A percentile compares a stretch with the other conserved stretches of the same genome.
phyloP scores from a whole-genome alignment of 208 protist genomes.

The Crithidia brevicula region DNA sequence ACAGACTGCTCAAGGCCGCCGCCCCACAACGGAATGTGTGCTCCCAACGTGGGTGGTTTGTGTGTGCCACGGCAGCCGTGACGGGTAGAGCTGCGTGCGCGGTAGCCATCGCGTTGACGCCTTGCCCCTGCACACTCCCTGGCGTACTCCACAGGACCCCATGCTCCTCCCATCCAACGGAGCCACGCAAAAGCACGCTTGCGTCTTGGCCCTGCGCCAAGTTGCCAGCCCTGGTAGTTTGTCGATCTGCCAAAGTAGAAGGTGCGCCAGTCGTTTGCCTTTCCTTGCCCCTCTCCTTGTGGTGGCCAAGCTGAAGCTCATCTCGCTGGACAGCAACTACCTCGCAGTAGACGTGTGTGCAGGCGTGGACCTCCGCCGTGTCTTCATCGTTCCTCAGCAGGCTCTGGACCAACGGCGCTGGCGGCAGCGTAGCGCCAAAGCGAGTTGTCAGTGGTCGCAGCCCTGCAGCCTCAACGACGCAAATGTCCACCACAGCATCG shows the following conservation, averaged over 20 bases:
- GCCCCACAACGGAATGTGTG: slow-evolving; percentile 37
- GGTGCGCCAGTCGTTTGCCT: background rate
- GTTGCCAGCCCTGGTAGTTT: background rate
- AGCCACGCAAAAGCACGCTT: background rate
- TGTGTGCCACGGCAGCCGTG: slow-evolving; percentile 22
- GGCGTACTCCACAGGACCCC: background rate
- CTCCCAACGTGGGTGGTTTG: slow-evolving; percentile 33
- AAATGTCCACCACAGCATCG: slow-evolving; percentile 31
- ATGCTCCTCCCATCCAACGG: background rate
- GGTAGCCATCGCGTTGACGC: background rate
- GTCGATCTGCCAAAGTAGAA: background rate
- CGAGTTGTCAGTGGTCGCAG: slow-evolving; percentile 21
- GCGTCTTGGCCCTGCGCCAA: background rate
- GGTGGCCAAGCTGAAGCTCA: background rate
- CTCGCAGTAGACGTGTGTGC: slow-evolving; percentile 30
- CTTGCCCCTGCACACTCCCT: background rate
- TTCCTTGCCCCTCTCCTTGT: background rate
- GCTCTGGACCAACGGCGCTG: slow-evolving; percentile 12
- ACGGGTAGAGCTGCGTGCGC: slow-evolving; percentile 16
- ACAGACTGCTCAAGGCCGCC: slow-evolving; percentile 19
- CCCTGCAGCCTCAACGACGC: slow-evolving; percentile 27
- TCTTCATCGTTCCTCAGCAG: background rate
- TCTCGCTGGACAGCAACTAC: slow-evolving; percentile 14
- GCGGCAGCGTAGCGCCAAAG: slow-evolving; percentile 9
- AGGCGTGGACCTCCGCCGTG: background rate